A percentile compares a stretch with the other conserved stretches of the same genome.
Conservation (phyloP, 2,329 filamentous ascomycete genomes). For the Hypoxylon rubiginosum region DNA sequence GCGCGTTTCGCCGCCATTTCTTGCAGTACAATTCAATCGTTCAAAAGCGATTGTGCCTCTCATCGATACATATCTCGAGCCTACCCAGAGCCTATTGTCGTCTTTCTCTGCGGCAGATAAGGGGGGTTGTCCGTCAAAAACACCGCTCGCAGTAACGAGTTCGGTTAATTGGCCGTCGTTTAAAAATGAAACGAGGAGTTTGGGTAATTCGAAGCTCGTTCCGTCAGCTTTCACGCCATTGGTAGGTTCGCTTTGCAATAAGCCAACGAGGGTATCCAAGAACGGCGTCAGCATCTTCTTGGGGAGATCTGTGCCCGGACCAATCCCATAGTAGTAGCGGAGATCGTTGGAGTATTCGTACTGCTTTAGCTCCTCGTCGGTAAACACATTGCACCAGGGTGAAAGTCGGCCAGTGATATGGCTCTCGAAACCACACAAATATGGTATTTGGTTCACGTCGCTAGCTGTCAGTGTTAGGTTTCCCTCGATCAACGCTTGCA, state of each 20-base stretch:
- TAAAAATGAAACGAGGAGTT: constrained; percentile 71
- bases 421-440: constrained; percentile 79
- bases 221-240: constrained; percentile 63
- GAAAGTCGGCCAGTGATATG: constrained; percentile 74
- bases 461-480: constrained; percentile 65
- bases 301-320: constrained; percentile 67
- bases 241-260: constrained; percentile 66
- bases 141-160: constrained; percentile 69
- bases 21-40: constrained; percentile 65
- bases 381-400: constrained; percentile 74
- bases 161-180: constrained; percentile 77
- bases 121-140: constrained; percentile 69
- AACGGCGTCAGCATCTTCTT: constrained; percentile 73
- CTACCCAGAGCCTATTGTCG: constrained; percentile 64
- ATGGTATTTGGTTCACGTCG: constrained; percentile 72
- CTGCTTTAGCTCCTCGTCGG: constrained; percentile 69
- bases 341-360: constrained; percentile 79
- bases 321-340: constrained; percentile 75
- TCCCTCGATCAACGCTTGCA: constrained; percentile 67
- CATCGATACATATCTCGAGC: constrained; percentile 71
- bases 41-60: constrained; percentile 76
- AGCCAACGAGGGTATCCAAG: constrained; percentile 65
- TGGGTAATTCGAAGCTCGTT: constrained; percentile 64
- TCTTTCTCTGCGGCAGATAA: constrained; percentile 64
- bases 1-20: neutral